Base-by-base conservation (phyloP, 441 rosid species). In the Euphorbia schlechtendalii region DNA sequence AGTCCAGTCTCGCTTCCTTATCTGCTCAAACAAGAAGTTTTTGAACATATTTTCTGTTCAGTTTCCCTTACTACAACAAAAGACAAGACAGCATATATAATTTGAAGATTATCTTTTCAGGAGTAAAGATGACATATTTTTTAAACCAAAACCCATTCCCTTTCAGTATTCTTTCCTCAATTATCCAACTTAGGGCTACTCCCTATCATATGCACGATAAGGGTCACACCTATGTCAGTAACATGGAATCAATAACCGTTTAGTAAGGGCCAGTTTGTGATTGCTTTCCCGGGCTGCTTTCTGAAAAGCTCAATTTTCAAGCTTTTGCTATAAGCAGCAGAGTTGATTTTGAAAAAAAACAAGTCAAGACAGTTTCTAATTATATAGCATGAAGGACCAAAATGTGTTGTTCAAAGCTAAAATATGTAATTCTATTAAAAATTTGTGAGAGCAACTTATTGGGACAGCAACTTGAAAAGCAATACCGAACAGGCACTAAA, bases 1-100 rank as follows among this genome's bases (percentile, higher is more conserved):
- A 54, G 74, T 83, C 98, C 96, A 92, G 58, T 95, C 98, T 73
- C 92, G 87, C 79, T 86, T 95, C 87, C 95, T 83, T 74, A 87
- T 83, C 99, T 95, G 89, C 58, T 66, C 71, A 80, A 30, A 77
- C 5, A 63, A 40, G 64, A 34, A 21, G 15, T 55, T 48, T 34
- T 22, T 55, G 48, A 56, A 10, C 60, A 52, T 28, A 40, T 40
- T 43, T 4, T 27, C 64, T 25, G 38, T 34, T 41, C 11, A 38
- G 22, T 8, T 46, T 62, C 57, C 57, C 18, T 14, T 51, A 52
- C 43, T 56, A 22, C 27, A 55, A 30, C 55, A 17, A 48, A 48
- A 48, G 20, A 51, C 4, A 10, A 5, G 25, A 0, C 6, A 20
- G 27, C 18, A 56, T 22, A 38, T 51, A 59, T 38, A 68, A 20